Evolutionary conservation across 2,329 filamentous ascomycete species (phyloP).

Genomic region (Thielaviopsis ethacetica): DNA sequence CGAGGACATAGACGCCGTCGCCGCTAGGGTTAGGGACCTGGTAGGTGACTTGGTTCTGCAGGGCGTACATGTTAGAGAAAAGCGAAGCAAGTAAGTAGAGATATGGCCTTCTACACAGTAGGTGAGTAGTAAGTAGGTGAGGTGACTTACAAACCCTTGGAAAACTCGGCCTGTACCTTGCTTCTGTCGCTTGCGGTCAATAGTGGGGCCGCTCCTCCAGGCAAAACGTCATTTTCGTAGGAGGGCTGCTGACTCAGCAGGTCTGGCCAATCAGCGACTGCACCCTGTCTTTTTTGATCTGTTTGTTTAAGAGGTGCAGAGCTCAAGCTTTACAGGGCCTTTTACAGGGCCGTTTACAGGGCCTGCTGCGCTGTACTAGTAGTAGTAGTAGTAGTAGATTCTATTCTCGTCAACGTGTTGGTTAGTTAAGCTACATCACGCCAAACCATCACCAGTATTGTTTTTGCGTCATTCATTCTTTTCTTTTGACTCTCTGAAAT

Average conservation of each 20-base stretch:
- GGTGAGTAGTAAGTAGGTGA: too few relatives aligned
- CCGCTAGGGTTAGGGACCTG: constrained; percentile 10
- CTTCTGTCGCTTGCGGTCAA: background rate
- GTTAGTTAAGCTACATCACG: background rate
- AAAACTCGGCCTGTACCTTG: background rate
- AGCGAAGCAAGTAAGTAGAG: background rate
- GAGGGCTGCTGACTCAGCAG: background rate
- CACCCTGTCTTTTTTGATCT: constrained; percentile 5
- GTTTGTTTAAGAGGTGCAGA: background rate
- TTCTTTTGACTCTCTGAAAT: background rate
- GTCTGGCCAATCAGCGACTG: background rate
- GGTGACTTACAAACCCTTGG: background rate
- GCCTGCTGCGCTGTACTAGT: background rate
- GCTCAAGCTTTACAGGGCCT: background rate
- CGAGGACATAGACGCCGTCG: constrained; percentile 8
- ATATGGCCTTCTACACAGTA: background rate
- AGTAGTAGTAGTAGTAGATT: too few relatives aligned
- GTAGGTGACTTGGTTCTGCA: constrained; percentile 10
- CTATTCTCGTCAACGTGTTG: too few relatives aligned
- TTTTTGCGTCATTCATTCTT: background rate
- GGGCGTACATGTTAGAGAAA: constrained; percentile 3
- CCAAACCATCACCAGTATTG: background rate
- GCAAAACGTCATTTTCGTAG: background rate
- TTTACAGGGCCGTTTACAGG: background rate
- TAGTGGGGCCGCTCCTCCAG: background rate